Percentiles rank a stretch among this genome's conserved stretches.
Evolutionary conservation across 2,329 filamentous ascomycete species (phyloP).

Genomic region (Xylogone sp.): DNA sequence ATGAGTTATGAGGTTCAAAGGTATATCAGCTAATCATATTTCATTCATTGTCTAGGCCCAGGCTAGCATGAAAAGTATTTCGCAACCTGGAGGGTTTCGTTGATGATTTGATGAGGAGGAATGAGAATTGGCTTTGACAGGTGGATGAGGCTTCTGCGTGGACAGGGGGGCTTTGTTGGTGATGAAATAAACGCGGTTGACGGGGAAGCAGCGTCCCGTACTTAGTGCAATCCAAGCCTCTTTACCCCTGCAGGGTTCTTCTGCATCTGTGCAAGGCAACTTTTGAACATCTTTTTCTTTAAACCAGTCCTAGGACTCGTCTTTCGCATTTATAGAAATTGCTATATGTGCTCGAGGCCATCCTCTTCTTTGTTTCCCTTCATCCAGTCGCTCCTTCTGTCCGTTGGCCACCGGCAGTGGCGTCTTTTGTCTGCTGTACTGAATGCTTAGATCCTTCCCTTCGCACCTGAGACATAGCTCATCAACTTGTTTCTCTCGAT

Average conservation of each 20-base stretch:
- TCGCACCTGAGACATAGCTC: constrained; percentile 26
- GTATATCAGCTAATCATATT: neutral
- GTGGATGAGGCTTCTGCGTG: neutral
- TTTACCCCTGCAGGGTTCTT: neutral
- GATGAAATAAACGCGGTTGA: neutral
- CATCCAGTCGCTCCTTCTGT: neutral
- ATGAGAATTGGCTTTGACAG: neutral
- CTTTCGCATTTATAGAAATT: neutral
- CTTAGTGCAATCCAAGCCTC: neutral
- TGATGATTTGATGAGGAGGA: neutral
- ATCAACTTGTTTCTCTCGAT: constrained; percentile 24
- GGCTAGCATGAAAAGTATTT: too few relatives aligned
- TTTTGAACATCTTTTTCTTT: neutral
- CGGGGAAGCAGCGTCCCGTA: neutral
- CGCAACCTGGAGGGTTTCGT: too few relatives aligned
- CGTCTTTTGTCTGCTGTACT: constrained; percentile 12
- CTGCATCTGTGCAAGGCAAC: neutral
- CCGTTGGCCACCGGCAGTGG: neutral
- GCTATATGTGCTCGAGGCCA: neutral
- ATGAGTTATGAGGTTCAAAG: too few relatives aligned
- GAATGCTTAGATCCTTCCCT: constrained; percentile 26
- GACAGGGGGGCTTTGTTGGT: neutral
- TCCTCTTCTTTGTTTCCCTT: neutral
- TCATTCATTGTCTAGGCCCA: neutral
- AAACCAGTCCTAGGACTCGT: neutral